Conservation (phyloP, 2,329 filamentous ascomycete species). For the Emergomyces orientalis region DNA sequence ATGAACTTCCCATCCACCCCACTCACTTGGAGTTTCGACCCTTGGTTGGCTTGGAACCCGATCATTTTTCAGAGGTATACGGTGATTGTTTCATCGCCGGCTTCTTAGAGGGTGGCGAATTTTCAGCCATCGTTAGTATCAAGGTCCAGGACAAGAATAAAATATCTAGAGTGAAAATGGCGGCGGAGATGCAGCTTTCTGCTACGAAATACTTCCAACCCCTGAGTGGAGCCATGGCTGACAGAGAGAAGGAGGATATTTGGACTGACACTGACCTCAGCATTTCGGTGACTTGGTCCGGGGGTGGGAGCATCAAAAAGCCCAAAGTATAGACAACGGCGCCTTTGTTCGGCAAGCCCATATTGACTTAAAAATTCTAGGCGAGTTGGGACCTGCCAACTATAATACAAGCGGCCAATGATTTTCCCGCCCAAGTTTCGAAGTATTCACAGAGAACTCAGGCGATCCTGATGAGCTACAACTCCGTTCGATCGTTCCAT, state of each 20-base stretch:
- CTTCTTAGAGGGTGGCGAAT: slow-evolving; percentile 27
- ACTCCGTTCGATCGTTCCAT: slow-evolving; percentile 25
- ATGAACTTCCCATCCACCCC: slow-evolving; percentile 11
- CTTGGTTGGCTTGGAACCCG: slow-evolving; percentile 14
- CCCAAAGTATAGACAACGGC: slow-evolving; percentile 12
- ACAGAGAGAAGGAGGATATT: slow-evolving; percentile 11
- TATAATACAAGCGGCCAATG: slow-evolving; percentile 26
- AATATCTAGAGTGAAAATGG: slow-evolving; percentile 25
- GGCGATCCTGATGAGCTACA: slow-evolving; percentile 26
- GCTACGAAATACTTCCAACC: slow-evolving; percentile 6
- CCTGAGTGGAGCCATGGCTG: slow-evolving; percentile 13
- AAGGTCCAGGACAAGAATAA: slow-evolving; percentile 27
- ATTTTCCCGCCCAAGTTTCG: slow-evolving; percentile 28
- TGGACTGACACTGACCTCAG: slow-evolving; percentile 24
- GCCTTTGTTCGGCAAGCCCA: neutral
- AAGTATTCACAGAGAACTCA: slow-evolving; percentile 23
- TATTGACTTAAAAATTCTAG: slow-evolving; percentile 1
- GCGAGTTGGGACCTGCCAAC: slow-evolving; percentile 25
- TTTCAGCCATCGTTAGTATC: slow-evolving; percentile 27
- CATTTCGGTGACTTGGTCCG: slow-evolving; percentile 28
- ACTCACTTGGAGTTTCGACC: slow-evolving; percentile 14
- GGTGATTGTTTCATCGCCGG: slow-evolving; percentile 28
- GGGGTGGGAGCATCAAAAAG: slow-evolving; percentile 27
- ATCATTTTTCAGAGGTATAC: slow-evolving; percentile 27
- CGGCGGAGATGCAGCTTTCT: slow-evolving; percentile 23